phyloP scores from a whole-genome alignment of 306 rosid species.

The Acacia crassicarpa region DNA sequence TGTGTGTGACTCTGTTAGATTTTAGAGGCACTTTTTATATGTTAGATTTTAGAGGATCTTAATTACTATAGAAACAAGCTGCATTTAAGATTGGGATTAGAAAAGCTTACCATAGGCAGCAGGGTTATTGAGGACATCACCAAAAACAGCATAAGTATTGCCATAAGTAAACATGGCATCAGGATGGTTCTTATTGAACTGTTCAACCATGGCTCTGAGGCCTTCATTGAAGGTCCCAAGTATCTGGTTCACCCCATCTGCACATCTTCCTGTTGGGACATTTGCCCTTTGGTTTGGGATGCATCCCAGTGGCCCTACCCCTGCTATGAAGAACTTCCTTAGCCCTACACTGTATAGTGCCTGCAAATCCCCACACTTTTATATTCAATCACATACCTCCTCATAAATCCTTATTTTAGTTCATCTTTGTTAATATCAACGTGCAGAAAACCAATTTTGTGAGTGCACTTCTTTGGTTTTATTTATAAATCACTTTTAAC shows the following conservation, averaged over 20 bases:
- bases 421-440: too few relatives aligned
- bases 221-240: slow-evolving; percentile 64
- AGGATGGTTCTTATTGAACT: slow-evolving; percentile 48
- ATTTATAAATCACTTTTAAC: too few relatives aligned
- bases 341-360: slow-evolving; percentile 57
- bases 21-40: too few relatives aligned
- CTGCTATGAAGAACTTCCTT: slow-evolving; percentile 62
- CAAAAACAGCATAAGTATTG: slow-evolving; percentile 55
- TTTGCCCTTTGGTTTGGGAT: slow-evolving; percentile 67
- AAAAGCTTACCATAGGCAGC: slow-evolving; percentile 46
- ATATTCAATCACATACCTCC: not conserved
- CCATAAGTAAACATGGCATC: slow-evolving; percentile 55
- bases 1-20: not conserved
- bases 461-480: too few relatives aligned
- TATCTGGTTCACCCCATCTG: slow-evolving; percentile 62
- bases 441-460: too few relatives aligned
- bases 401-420: too few relatives aligned
- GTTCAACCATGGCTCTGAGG: slow-evolving; percentile 53
- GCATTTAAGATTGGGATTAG: not conserved
- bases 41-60: not conserved
- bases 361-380: slow-evolving; percentile 19
- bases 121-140: slow-evolving; percentile 78
- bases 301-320: slow-evolving; percentile 85
- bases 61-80: not conserved
- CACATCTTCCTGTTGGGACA: slow-evolving; percentile 56